These are phyloP conservation scores for Borovskyia barvae DNA, from an alignment of 208 protist genomes.

Conservation along the genomic window DNA sequence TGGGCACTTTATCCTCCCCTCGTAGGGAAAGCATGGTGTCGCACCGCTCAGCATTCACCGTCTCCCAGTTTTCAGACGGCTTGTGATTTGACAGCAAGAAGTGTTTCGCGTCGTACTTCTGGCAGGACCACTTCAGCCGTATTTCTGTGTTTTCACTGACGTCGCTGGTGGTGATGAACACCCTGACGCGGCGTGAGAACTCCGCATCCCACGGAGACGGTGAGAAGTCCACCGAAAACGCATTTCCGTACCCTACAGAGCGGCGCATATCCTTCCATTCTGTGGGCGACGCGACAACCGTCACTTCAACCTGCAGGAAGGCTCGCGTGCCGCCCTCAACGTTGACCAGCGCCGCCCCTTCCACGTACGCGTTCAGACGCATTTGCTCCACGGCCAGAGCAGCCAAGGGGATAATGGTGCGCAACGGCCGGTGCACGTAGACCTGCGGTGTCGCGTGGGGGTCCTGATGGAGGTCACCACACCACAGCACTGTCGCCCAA, in stretches of 20 bases:
- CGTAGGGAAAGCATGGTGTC: constrained; percentile 15
- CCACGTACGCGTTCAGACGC: constrained; percentile 11
- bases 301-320: constrained; percentile 18
- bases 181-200: constrained; percentile 12
- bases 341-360: background rate
- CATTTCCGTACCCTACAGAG: background rate
- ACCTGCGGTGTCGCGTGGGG: constrained; percentile 15
- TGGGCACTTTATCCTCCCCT: constrained; percentile 2
- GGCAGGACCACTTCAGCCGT: constrained; percentile 17
- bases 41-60: constrained; percentile 1
- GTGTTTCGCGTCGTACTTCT: background rate
- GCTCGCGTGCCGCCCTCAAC: background rate
- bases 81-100: constrained; percentile 17
- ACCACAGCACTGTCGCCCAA: constrained; percentile 30
- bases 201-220: constrained; percentile 9
- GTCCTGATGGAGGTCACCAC: constrained; percentile 26
- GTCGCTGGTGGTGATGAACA: constrained; percentile 8
- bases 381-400: constrained; percentile 8
- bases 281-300: background rate
- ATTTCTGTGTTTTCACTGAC: constrained; percentile 5
- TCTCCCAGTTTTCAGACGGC: constrained; percentile 8
- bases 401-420: constrained; percentile 39
- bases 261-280: constrained; percentile 10
- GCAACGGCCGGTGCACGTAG: constrained; percentile 29
- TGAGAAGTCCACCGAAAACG: constrained; percentile 17